phyloP scores from a whole-genome alignment of 2,329 filamentous ascomycete species.

The Aspergillus nomiae region DNA sequence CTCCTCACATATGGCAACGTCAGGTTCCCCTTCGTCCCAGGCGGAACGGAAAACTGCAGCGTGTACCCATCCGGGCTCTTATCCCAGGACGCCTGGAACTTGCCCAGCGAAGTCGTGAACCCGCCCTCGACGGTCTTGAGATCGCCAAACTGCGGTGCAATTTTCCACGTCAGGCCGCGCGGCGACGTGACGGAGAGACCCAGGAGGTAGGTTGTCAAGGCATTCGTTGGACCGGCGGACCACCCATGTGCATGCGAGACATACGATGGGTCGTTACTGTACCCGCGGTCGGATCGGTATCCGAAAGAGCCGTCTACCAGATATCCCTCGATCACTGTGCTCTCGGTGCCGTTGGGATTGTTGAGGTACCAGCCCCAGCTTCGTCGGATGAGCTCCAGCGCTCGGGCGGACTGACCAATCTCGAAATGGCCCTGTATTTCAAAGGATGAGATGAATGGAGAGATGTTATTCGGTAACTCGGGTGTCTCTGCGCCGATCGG shows the following conservation, averaged over 20 bases:
- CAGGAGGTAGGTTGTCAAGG: conserved; percentile 48
- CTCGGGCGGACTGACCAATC: conserved; percentile 51
- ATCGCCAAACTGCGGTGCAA: conserved; percentile 50
- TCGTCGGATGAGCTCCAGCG: conserved; percentile 57
- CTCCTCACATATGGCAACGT: conserved; percentile 24
- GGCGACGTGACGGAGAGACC: conserved; percentile 46
- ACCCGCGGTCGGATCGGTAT: conserved; percentile 57
- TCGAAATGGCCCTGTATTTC: conserved; percentile 61
- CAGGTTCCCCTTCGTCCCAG: conserved; percentile 24
- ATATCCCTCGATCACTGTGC: conserved; percentile 63
- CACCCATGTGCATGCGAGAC: conserved; percentile 40
- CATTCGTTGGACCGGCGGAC: conserved; percentile 46
- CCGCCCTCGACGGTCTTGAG: conserved; percentile 47
- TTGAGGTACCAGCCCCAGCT: conserved; percentile 64
- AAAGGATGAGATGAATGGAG: conserved; percentile 60
- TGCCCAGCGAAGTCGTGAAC: conserved; percentile 49
- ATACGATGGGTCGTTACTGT: conserved; percentile 29
- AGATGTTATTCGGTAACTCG: conserved; percentile 60
- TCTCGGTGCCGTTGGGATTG: conserved; percentile 59
- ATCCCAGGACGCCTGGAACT: conserved; percentile 31
- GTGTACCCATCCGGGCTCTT: conserved; percentile 19
- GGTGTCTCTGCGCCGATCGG: conserved; percentile 58
- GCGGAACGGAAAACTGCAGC: conserved; percentile 24
- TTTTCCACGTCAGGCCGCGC: conserved; percentile 44
- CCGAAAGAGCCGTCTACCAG: conserved; percentile 58